Evolutionary conservation across 1,284 basidiomycete species (phyloP).

Genomic region (Apiotrichum veenhuisii): DNA sequence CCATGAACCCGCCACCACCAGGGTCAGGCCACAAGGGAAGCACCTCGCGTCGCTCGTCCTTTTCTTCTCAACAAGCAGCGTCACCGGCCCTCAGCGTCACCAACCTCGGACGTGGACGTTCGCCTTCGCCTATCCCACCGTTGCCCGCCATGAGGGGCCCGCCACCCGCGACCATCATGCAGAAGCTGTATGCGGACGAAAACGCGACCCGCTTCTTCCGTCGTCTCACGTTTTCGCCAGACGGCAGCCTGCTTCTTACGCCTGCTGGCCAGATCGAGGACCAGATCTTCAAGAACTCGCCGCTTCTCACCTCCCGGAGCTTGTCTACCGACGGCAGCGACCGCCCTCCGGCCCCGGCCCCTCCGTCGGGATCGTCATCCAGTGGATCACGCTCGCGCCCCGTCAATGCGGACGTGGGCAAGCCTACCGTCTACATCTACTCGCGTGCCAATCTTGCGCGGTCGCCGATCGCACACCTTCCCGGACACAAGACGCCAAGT

Average conservation of each 20-base stretch:
- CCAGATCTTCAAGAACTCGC: constrained; percentile 59
- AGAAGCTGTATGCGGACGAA: constrained; percentile 85
- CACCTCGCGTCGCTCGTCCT: constrained; percentile 75
- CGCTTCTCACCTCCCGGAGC: constrained; percentile 45
- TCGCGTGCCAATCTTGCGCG: constrained; percentile 87
- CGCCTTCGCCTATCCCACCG: constrained; percentile 85
- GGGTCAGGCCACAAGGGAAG: constrained; percentile 44
- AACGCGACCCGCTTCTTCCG: constrained; percentile 95
- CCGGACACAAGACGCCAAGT: constrained; percentile 92
- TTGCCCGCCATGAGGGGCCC: constrained; percentile 72
- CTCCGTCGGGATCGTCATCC: neutral
- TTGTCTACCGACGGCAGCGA: constrained; percentile 37
- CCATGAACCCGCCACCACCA: constrained; percentile 48
- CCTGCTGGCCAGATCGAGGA: constrained; percentile 96
- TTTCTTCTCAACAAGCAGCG: constrained; percentile 58
- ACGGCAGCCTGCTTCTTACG: constrained; percentile 86
- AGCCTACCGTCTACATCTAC: constrained; percentile 85
- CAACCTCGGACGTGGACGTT: constrained; percentile 57
- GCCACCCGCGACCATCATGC: constrained; percentile 48
- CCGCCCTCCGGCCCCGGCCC: constrained; percentile 28
- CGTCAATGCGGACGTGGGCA: constrained; percentile 53
- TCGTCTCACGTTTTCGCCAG: constrained; percentile 86
- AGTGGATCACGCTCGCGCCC: constrained; percentile 26
- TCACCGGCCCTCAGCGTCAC: constrained; percentile 42
- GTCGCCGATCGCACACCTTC: constrained; percentile 87